These are phyloP conservation scores for Daldinia vernicosa DNA, from an alignment of 495 filamentous ascomycete species.

Conservation along the genomic window DNA sequence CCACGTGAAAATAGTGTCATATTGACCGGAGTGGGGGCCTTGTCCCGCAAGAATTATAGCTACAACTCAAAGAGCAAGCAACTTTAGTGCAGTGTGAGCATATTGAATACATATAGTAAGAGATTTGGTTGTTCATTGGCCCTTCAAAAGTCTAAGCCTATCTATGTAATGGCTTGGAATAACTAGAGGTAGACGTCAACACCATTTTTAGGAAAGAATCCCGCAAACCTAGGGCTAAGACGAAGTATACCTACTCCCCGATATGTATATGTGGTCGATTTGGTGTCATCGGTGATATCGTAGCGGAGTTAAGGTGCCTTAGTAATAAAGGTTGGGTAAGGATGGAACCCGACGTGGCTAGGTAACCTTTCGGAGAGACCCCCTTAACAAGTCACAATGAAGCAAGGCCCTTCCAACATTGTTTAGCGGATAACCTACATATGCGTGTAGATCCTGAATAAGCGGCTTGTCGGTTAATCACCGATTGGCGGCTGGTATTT, in stretches of 20 bases:
- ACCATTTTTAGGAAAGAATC: not conserved
- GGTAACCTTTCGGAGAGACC: not conserved
- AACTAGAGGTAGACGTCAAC: too few relatives aligned
- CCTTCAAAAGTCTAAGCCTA: too few relatives aligned
- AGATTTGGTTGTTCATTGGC: too few relatives aligned
- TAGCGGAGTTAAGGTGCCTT: not conserved
- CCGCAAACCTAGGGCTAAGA: not conserved
- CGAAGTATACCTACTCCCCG: not conserved
- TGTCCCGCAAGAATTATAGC: not conserved
- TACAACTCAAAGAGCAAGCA: not conserved
- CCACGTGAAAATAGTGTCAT: not conserved
- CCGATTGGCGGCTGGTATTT: not conserved
- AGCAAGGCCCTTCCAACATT: not conserved
- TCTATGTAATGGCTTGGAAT: too few relatives aligned
- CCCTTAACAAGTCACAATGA: not conserved
- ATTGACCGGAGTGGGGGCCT: not conserved
- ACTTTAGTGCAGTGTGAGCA: not conserved
- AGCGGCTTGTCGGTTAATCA: not conserved
- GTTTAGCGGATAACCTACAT: not conserved
- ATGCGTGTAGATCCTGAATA: not conserved
- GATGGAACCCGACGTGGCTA: not conserved
- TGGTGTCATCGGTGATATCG: not conserved
- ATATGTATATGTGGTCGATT: not conserved
- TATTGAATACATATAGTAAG: too few relatives aligned
- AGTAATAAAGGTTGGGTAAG: not conserved